These are phyloP conservation scores for Stylosanthes scabra DNA, from an alignment of 331 rosid genomes.

Conservation along the genomic window DNA sequence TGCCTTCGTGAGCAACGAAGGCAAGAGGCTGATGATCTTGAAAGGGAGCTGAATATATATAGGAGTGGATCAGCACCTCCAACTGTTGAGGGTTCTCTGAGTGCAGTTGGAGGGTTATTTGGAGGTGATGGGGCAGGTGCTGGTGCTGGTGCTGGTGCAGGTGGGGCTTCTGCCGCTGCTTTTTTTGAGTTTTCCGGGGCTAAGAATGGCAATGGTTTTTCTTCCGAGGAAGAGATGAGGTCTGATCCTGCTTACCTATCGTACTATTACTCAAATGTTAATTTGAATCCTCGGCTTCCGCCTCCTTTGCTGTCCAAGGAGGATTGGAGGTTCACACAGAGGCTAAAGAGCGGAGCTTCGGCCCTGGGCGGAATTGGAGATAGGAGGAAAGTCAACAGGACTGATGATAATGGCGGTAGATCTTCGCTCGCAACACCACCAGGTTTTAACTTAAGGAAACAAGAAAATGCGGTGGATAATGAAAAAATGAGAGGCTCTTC, in stretches of 20 bases:
- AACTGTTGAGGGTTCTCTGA: slow-evolving; percentile 92
- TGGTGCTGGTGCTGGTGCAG: slow-evolving; percentile 36
- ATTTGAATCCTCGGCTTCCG: slow-evolving; percentile 92
- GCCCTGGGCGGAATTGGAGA: slow-evolving; percentile 94
- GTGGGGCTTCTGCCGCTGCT: neutral
- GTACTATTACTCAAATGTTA: slow-evolving; percentile 87
- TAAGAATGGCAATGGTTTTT: slow-evolving; percentile 70
- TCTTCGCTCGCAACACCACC: slow-evolving; percentile 80
- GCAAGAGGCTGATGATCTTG: slow-evolving; percentile 83
- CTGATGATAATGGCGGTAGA: slow-evolving; percentile 62
- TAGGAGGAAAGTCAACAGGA: slow-evolving; percentile 66
- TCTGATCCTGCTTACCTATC: slow-evolving; percentile 92
- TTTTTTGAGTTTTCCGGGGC: slow-evolving; percentile 51
- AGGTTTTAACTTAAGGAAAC: slow-evolving; percentile 77
- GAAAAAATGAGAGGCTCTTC: slow-evolving; percentile 66
- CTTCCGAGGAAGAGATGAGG: slow-evolving; percentile 91
- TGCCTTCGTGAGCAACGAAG: slow-evolving; percentile 81
- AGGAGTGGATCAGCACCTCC: slow-evolving; percentile 99
- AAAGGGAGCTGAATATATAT: slow-evolving; percentile 76
- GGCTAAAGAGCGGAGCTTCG: slow-evolving; percentile 68
- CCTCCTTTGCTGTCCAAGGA: slow-evolving; percentile 95
- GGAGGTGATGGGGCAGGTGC: slow-evolving; percentile 41
- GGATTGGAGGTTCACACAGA: slow-evolving; percentile 90
- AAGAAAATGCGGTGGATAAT: slow-evolving; percentile 61
- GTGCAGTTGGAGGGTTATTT: slow-evolving; percentile 89